Evolutionary conservation across 225 moss, liverwort and hornwort genomes (phyloP).

Genomic region (Polytrichum commune): DNA sequence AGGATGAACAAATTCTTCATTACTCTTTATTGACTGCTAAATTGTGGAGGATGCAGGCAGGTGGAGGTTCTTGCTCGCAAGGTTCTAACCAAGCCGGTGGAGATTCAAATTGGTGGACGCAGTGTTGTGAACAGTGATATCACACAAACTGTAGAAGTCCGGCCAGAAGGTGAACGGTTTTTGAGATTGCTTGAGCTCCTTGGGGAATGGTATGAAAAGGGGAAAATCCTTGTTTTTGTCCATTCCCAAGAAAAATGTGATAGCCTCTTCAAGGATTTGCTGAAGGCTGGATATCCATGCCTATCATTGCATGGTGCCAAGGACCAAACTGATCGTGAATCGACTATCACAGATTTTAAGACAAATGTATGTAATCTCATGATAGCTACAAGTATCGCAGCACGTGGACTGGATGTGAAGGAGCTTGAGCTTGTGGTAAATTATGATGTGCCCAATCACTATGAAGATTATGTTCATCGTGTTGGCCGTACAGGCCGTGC

Average conservation of each 20-base stretch:
- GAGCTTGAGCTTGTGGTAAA: slow-evolving; percentile 96
- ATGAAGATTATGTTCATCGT: slow-evolving; percentile 98
- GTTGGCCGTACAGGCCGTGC: slow-evolving; percentile 98
- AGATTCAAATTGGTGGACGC: slow-evolving; percentile 92
- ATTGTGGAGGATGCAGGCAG: slow-evolving; percentile 44
- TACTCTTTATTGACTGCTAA: too few relatives aligned
- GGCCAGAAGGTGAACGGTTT: slow-evolving; percentile 87
- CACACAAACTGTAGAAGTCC: slow-evolving; percentile 96
- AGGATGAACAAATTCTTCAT: too few relatives aligned
- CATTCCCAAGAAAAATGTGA: slow-evolving; percentile 99
- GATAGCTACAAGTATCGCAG: slow-evolving; percentile 97
- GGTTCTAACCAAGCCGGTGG: slow-evolving; percentile 84
- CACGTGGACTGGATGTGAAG: slow-evolving; percentile 97
- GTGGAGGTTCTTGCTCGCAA: slow-evolving; percentile 96
- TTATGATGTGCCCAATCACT: slow-evolving; percentile 96
- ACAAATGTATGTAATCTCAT: slow-evolving; percentile 92
- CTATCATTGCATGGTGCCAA: slow-evolving; percentile 96
- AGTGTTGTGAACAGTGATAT: slow-evolving; percentile 98
- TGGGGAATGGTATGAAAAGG: slow-evolving; percentile 99
- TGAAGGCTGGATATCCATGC: slow-evolving; percentile 93
- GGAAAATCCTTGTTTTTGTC: slow-evolving; percentile 92
- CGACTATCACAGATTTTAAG: slow-evolving; percentile 95
- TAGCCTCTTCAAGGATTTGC: slow-evolving; percentile 79
- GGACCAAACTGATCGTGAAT: slow-evolving; percentile 96
- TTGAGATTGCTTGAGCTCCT: slow-evolving; percentile 86